Evolutionary conservation across 176 grass and related monocot species (phyloP).

Genomic region (Aegilops bicornis): DNA sequence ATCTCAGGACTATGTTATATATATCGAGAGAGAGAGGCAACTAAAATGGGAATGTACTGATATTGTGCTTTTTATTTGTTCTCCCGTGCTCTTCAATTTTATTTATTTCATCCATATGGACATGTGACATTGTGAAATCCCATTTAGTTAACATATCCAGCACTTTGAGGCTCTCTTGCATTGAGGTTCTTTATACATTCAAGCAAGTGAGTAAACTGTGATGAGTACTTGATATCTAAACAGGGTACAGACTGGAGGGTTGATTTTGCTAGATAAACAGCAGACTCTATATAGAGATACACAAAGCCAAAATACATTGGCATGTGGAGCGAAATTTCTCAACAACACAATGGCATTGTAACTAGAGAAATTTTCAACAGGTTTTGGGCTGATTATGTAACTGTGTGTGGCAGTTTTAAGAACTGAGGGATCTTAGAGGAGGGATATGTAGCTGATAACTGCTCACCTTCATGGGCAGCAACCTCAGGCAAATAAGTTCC

Average conservation of each 20-base stretch:
- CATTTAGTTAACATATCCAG: background rate
- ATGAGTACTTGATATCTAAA: background rate
- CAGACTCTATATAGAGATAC: background rate
- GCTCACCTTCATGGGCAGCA: conserved; percentile 90
- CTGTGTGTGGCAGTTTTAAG: background rate
- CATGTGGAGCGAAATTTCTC: background rate
- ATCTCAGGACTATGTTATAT: conserved; percentile 18
- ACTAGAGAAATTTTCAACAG: background rate
- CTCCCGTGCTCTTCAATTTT: background rate
- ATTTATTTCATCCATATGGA: background rate
- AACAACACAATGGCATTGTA: background rate
- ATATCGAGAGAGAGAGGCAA: background rate
- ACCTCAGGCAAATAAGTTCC: conserved; percentile 98
- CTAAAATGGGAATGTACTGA: background rate
- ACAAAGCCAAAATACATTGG: background rate
- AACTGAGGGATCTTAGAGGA: background rate
- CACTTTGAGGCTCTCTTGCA: background rate
- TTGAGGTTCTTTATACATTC: background rate
- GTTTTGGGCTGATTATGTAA: background rate
- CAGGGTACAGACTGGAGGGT: background rate
- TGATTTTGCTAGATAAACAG: background rate
- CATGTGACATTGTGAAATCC: background rate
- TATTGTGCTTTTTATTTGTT: background rate
- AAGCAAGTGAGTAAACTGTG: background rate
- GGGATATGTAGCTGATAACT: background rate